Percentiles rank a stretch among this genome's conserved stretches.
Evolutionary conservation across 192 early-diverging fungal genomes (phyloP).

Genomic region (Obelidium mucronatum): DNA sequence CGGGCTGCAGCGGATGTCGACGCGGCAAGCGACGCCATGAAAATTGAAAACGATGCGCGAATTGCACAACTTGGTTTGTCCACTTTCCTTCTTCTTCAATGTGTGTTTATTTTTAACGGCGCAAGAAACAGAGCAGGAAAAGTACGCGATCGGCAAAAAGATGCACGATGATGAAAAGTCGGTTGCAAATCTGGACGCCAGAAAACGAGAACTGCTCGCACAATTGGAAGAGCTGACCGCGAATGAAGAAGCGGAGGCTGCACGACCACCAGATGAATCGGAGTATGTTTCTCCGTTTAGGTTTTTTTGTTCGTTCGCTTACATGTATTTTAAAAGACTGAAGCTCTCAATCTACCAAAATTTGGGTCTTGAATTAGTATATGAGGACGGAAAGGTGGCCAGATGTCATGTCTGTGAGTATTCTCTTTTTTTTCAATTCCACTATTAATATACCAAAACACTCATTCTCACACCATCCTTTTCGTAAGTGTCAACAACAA

Average conservation of each 20-base stretch:
- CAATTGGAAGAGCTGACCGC: conserved; percentile 13
- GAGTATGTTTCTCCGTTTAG: background rate
- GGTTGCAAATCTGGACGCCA: conserved; percentile 6
- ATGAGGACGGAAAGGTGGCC: conserved; percentile 8
- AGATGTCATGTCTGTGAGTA: conserved; percentile 26
- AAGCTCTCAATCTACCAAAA: conserved; percentile 30
- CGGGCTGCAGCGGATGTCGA: background rate
- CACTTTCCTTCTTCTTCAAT: background rate
- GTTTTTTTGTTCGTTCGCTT: background rate
- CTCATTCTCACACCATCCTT: background rate
- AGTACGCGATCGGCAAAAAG: conserved; percentile 18
- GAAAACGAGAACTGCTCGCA: background rate
- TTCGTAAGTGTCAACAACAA: conserved; percentile 1
- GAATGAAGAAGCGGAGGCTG: conserved; percentile 1
- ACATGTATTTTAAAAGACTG: background rate
- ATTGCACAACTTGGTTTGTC: conserved; percentile 1
- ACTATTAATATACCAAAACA: background rate
- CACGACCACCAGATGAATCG: conserved; percentile 17
- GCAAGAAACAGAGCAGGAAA: conserved; percentile 9
- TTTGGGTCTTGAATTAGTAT: conserved; percentile 28
- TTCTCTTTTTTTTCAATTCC: background rate
- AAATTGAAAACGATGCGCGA: background rate
- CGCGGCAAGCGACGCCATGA: background rate
- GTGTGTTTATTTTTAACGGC: background rate
- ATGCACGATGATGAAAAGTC: conserved; percentile 28